Evolutionary conservation across 768 basidiomycete species (phyloP), one percentile per base, ranked within the genome.

Genomic region (Hygrocybe punicea): DNA sequence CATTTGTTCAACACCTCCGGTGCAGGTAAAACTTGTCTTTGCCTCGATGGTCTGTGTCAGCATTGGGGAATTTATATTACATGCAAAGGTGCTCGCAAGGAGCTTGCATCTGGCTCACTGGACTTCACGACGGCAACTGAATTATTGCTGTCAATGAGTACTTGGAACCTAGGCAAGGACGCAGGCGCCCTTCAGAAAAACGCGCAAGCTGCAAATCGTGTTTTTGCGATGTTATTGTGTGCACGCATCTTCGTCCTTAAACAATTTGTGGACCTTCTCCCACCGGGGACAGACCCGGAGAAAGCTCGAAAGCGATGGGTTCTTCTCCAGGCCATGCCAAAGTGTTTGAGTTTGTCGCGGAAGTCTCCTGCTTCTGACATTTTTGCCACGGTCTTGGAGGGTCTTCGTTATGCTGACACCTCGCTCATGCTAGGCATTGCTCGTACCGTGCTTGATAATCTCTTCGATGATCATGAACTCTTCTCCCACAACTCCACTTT

Each of bases 181-280:
- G 11, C 16, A 10, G 29, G 39, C 42, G 51, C 34, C 23, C 24
- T 37, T n/a, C 39, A 48, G 40, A 49, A 55, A 51, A 60, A 60
- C 16, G 52, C 48, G 29, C 5, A 45, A 6, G 51, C 42, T 11
- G 51, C 56, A 44, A 34, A 42, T 46, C 47, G 57, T 36, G 56
- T 53, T 35, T 60, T 60, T 58, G 29, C 57, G 21, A 60, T 53
- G 59, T 42, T 60, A 39, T 9, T 60, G 17, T 60, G 55, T 29
- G 56, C 59, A 6, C 59, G 59, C 47, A 37, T 60, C 56, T 57
- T 60, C 29, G 56, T 57, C 47, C 44, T 60, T 39, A 51, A 57
- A 50, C 55, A 60, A 9, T 55, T 60, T 51, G 29, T 60, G 56
- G 33, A 52, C 11, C 25, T 23, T 49, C 40, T 60, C 42, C 50